Percentiles rank a stretch among this genome's conserved stretches.
These are phyloP conservation scores for Lepidium sativum DNA, from an alignment of 345 rosid genomes.

Conservation along the genomic window DNA sequence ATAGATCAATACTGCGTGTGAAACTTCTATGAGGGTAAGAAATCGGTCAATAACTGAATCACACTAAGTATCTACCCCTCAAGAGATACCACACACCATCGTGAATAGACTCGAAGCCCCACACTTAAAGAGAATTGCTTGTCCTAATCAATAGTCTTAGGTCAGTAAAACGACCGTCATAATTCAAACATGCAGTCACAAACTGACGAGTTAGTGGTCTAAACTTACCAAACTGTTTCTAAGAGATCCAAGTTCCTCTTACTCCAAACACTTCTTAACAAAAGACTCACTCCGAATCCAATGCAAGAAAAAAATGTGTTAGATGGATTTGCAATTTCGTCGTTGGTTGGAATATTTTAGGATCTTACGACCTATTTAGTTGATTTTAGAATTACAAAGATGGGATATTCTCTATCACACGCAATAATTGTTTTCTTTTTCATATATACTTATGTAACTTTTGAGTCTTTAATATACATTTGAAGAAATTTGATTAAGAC, in stretches of 20 bases:
- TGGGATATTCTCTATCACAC: not conserved
- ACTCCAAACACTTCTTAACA: not conserved
- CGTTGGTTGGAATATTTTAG: not conserved
- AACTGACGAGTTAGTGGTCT: not conserved
- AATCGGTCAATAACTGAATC: no score
- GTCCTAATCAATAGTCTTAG: no score
- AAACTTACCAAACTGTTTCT: not conserved
- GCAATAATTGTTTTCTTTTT: conserved; percentile 1
- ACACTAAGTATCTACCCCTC: no score
- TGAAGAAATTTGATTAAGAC: conserved; percentile 17
- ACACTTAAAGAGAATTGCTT: no score
- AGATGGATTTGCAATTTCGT: not conserved
- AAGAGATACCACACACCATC: no score
- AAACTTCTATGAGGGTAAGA: no score
- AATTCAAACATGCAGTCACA: not conserved
- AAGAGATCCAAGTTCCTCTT: not conserved
- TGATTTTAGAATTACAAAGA: not conserved
- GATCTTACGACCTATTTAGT: not conserved
- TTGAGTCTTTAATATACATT: conserved; percentile 6
- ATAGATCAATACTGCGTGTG: no score
- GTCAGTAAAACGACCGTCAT: not conserved
- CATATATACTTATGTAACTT: not conserved
- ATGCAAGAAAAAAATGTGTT: not conserved
- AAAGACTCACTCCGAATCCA: not conserved
- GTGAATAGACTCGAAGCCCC: no score